Conservation (phyloP, 2,329 filamentous ascomycete species). For the Pestalotiopsis sp. region DNA sequence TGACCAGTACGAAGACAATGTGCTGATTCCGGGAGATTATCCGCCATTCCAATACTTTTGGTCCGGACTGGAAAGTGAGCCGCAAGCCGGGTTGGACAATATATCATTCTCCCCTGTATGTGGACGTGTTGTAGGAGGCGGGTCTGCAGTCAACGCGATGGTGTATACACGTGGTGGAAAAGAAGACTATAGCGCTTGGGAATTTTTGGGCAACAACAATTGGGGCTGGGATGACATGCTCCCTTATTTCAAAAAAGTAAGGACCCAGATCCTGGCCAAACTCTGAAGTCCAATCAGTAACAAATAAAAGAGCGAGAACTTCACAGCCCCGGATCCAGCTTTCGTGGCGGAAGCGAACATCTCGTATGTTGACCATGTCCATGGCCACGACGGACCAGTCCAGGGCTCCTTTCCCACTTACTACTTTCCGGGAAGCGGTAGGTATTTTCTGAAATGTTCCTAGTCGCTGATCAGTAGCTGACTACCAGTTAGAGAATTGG, state of each 20-base stretch:
- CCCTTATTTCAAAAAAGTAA: slow-evolving; percentile 46
- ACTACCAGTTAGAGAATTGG: slow-evolving; percentile 21
- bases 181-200: slow-evolving; percentile 38
- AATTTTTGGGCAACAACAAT: slow-evolving; percentile 31
- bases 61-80: slow-evolving; percentile 11
- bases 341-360: slow-evolving; percentile 31
- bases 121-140: slow-evolving; percentile 37
- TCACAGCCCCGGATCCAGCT: slow-evolving; percentile 26
- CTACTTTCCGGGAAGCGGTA: slow-evolving; percentile 30
- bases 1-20: slow-evolving; percentile 15
- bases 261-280: background rate
- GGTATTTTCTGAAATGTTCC: background rate
- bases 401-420: slow-evolving; percentile 34
- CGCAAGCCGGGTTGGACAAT: slow-evolving; percentile 25
- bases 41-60: slow-evolving; percentile 18
- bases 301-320: slow-evolving; percentile 29
- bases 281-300: background rate
- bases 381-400: slow-evolving; percentile 31
- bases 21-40: slow-evolving; percentile 19
- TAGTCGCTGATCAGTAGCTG: background rate
- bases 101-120: slow-evolving; percentile 22
- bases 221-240: slow-evolving; percentile 40
- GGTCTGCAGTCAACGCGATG: slow-evolving; percentile 40
- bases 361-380: slow-evolving; percentile 29
- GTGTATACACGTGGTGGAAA: slow-evolving; percentile 34